Base-by-base conservation (phyloP, 2,329 filamentous ascomycete genomes). In the Fusarium pilosicola region DNA sequence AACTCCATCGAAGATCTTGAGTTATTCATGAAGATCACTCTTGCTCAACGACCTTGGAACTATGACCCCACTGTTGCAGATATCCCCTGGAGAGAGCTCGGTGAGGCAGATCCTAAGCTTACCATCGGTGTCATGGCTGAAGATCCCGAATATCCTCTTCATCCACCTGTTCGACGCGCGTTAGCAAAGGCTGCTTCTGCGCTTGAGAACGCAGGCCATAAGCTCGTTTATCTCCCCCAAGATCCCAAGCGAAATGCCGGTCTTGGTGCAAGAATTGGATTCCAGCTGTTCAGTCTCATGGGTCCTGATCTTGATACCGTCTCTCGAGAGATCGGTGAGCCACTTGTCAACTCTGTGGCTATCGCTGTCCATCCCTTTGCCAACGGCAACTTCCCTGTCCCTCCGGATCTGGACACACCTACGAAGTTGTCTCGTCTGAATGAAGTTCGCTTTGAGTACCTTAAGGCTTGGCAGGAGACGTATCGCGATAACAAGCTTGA, bases 71-170 rank as follows among this genome's bases (percentile, higher is more conserved):
- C 80, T 1, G 83, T 81, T 0, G 59, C 85, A 2, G 81, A 82
- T 15, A 78, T 85, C 0, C 86, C 86, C 0, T 90, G 88, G 88
- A 80, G 83, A 28, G 65, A 60, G 2, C 65, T 82, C 2, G 76
- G 71, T 1, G n/a, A 32, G 26, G 56, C 46, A 6, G 38, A 65
- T 8, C 75, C 79, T 0, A 69, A 49, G 58, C 63, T 28, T 70
- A 82, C 81, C 0, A 85, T 90, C 44, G 88, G 88, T 1, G 70
- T 89, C 3, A 75, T 88, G 17, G 65, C 83, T 5, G 85, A 86
- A 49, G 86, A 88, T 70, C 79, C 83, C 0, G 78, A 84, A 4
- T 85, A 85, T 36, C 86, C 86, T 1, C 79, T 89, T 0, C 86
- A 88, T 30, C 87, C 88, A 0, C 85, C 87, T 0, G 83, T 89